These are phyloP conservation scores for Pecoramyces ruminantium DNA, from an alignment of 192 early-diverging fungal genomes.

Conservation along the genomic window DNA sequence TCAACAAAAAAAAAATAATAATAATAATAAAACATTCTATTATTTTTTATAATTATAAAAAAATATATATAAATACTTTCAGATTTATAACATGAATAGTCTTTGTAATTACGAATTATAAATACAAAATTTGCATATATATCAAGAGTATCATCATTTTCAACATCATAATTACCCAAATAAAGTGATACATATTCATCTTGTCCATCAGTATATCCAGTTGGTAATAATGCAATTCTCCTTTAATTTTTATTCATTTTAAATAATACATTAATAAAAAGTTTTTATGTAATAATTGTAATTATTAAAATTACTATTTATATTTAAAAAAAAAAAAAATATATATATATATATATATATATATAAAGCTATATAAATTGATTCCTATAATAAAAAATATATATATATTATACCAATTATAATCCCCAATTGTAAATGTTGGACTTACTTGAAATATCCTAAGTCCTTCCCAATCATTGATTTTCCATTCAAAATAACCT, in stretches of 20 bases:
- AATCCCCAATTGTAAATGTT: background rate
- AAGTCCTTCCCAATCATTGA: background rate
- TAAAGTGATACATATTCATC: background rate
- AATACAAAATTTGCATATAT: background rate
- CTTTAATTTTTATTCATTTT: background rate
- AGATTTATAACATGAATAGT: background rate
- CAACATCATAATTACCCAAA: background rate
- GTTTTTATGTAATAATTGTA: too few species aligned
- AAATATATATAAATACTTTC: background rate
- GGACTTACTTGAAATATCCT: background rate
- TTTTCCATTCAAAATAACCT: background rate
- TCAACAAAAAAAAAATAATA: too few species aligned
- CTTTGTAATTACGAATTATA: background rate
- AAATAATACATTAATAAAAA: background rate
- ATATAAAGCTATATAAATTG: too few species aligned
- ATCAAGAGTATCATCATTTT: background rate
- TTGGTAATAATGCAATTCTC: background rate
- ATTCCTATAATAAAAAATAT: too few species aligned
- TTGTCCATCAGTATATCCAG: background rate
- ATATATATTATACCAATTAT: background rate
- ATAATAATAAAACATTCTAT: too few species aligned
- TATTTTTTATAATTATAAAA: too few species aligned
- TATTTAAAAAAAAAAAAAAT: background rate
- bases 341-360: too few species aligned
- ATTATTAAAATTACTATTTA: background rate